Percentiles rank a stretch among this genome's conserved stretches.
Evolutionary conservation across 2,329 filamentous ascomycete genomes (phyloP).

Genomic region (Pseudopithomyces chartarum): DNA sequence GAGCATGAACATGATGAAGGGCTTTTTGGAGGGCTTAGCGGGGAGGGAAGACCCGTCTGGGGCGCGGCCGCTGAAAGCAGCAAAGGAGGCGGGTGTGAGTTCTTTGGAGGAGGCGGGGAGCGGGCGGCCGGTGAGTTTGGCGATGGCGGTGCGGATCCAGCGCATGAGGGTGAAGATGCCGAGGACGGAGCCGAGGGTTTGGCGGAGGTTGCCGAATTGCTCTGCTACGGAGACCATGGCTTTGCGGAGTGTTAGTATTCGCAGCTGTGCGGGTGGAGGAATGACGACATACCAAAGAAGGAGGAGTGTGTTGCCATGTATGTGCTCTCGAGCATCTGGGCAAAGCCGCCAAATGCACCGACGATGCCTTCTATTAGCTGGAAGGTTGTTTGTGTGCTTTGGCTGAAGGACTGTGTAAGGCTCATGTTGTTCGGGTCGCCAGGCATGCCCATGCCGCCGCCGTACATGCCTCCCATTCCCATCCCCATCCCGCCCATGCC

Average conservation of each 20-base stretch:
- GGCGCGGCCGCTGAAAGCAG: slow-evolving; percentile 77
- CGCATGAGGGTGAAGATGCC: slow-evolving; percentile 96
- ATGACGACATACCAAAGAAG: slow-evolving; percentile 80
- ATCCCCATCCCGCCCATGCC: slow-evolving; percentile 46
- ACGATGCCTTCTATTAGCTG: slow-evolving; percentile 98
- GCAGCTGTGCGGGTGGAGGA: neutral
- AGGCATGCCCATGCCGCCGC: slow-evolving; percentile 56
- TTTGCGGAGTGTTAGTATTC: slow-evolving; percentile 19
- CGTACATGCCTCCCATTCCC: slow-evolving; percentile 52
- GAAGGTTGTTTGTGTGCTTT: slow-evolving; percentile 94
- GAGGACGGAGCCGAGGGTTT: slow-evolving; percentile 89
- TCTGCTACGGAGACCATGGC: slow-evolving; percentile 99
- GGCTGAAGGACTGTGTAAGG: slow-evolving; percentile 91
- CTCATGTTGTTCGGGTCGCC: slow-evolving; percentile 83
- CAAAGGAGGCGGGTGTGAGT: slow-evolving; percentile 89
- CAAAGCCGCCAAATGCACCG: slow-evolving; percentile 93
- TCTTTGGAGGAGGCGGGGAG: slow-evolving; percentile 84
- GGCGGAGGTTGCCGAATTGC: slow-evolving; percentile 90
- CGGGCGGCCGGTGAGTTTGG: slow-evolving; percentile 90
- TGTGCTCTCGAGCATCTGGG: slow-evolving; percentile 98
- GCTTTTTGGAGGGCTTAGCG: slow-evolving; percentile 85
- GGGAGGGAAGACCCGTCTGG: slow-evolving; percentile 69
- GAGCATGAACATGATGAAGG: slow-evolving; percentile 92
- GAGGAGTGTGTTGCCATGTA: slow-evolving; percentile 99
- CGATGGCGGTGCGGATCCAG: slow-evolving; percentile 89